phyloP scores from a whole-genome alignment of 257 asterid genomes.

The Capsicum rhomboideum region DNA sequence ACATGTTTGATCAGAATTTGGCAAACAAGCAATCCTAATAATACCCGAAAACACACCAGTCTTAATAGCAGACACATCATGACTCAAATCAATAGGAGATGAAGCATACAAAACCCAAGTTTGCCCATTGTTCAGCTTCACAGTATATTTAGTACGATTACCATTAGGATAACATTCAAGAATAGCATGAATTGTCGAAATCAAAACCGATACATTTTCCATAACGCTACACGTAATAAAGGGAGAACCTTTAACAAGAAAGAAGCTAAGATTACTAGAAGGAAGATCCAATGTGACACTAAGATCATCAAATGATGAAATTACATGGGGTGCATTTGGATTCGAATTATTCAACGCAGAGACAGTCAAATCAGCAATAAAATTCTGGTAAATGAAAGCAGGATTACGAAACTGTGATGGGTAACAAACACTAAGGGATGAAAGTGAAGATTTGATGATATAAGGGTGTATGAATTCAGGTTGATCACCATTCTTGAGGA shows the following conservation, averaged over 20 bases:
- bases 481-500: slow-evolving; percentile 79
- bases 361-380: slow-evolving; percentile 51
- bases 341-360: slow-evolving; percentile 38
- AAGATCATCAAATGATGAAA: slow-evolving; percentile 66
- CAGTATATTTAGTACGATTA: slow-evolving; percentile 45
- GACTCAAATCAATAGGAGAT: slow-evolving; percentile 45
- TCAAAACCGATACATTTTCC: slow-evolving; percentile 30
- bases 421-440: slow-evolving; percentile 56
- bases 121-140: slow-evolving; percentile 73
- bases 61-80: slow-evolving; percentile 35
- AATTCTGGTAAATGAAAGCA: slow-evolving; percentile 53
- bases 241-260: slow-evolving; percentile 84
- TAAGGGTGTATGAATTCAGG: slow-evolving; percentile 87
- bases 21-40: slow-evolving; percentile 67
- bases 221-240: slow-evolving; percentile 54
- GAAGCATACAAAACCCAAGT: slow-evolving; percentile 80
- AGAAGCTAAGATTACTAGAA: slow-evolving; percentile 54
- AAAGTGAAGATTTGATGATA: slow-evolving; percentile 45
- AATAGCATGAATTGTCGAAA: slow-evolving; percentile 81
- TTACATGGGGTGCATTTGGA: slow-evolving; percentile 37
- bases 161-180: slow-evolving; percentile 39
- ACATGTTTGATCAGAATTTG: slow-evolving; percentile 27
- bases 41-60: slow-evolving; percentile 57
- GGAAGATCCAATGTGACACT: slow-evolving; percentile 77
- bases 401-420: slow-evolving; percentile 53